These are phyloP conservation scores for Torrubiellomyces zombiae DNA, from an alignment of 2,329 filamentous ascomycete genomes.

Conservation along the genomic window DNA sequence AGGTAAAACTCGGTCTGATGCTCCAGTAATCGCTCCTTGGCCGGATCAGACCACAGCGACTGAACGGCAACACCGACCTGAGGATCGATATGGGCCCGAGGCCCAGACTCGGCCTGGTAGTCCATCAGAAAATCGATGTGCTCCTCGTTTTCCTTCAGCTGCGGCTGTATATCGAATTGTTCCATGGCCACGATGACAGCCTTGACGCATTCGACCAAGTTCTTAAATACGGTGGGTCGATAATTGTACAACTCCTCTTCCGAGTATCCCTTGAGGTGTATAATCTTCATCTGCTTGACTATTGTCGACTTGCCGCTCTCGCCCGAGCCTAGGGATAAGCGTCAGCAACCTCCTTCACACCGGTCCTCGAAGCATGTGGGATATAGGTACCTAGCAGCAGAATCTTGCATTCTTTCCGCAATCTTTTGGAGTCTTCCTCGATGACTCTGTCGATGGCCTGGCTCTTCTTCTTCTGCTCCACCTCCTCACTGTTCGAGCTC, in stretches of 20 bases:
- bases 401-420: conserved; percentile 98
- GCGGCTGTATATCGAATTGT: conserved; percentile 74
- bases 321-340: conserved; percentile 56
- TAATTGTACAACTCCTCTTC: conserved; percentile 88
- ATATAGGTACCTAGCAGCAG: conserved; percentile 80
- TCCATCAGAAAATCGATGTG: conserved; percentile 68
- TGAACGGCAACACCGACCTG: conserved; percentile 71
- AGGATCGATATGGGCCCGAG: conserved; percentile 66
- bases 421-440: conserved; percentile 82
- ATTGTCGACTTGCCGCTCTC: conserved; percentile 99
- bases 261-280: conserved; percentile 94
- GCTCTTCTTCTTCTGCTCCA: conserved; percentile 88
- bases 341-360: conserved; percentile 6
- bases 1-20: conserved; percentile 96
- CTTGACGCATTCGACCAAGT: conserved; percentile 91
- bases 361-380: background rate
- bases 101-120: conserved; percentile 81
- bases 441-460: conserved; percentile 87
- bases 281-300: conserved; percentile 99
- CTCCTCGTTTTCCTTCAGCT: conserved; percentile 52
- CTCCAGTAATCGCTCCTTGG: conserved; percentile 68
- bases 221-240: conserved; percentile 94
- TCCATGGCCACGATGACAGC: conserved; percentile 81
- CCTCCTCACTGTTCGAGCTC: conserved; percentile 74
- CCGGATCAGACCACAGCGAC: conserved; percentile 79